Percentiles rank a stretch among this genome's conserved stretches.
phyloP scores from a whole-genome alignment of 495 filamentous ascomycete species.

The Lichina pygmaea region DNA sequence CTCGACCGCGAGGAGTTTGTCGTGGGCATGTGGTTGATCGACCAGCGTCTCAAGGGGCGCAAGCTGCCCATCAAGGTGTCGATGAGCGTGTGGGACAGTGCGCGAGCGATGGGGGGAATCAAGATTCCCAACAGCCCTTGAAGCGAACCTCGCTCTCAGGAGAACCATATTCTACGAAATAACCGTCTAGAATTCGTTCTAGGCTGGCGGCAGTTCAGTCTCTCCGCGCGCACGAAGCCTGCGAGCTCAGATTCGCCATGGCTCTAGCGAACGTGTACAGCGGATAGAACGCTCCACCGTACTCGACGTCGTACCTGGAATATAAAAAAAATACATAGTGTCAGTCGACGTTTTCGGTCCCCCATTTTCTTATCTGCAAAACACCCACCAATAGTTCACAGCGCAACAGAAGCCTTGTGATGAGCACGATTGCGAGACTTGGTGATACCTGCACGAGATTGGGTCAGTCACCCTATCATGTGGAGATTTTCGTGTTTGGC shows the following conservation, averaged over 20 bases:
- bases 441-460: constrained; percentile 23
- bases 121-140: neutral
- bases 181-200: too few species aligned
- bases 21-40: constrained; percentile 85
- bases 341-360: neutral
- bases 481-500: too few species aligned
- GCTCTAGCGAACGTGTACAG: constrained; percentile 24
- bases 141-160: too few species aligned
- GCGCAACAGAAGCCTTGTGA: constrained; percentile 40
- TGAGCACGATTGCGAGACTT: constrained; percentile 37
- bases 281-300: constrained; percentile 29
- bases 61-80: constrained; percentile 60
- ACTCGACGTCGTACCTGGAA: constrained; percentile 43
- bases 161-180: too few species aligned
- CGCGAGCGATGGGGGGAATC: constrained; percentile 27
- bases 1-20: constrained; percentile 67
- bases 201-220: too few species aligned
- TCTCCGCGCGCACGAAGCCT: too few species aligned
- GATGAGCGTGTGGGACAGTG: constrained; percentile 72
- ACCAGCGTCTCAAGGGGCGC: constrained; percentile 64
- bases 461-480: too few species aligned
- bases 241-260: too few species aligned
- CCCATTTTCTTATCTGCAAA: neutral
- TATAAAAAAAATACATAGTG: neutral
- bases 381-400: constrained; percentile 50